A percentile compares a stretch with the other conserved stretches of the same genome.
Conservation (phyloP, 2,329 filamentous ascomycete genomes). For the Penicillium rolfsii region DNA sequence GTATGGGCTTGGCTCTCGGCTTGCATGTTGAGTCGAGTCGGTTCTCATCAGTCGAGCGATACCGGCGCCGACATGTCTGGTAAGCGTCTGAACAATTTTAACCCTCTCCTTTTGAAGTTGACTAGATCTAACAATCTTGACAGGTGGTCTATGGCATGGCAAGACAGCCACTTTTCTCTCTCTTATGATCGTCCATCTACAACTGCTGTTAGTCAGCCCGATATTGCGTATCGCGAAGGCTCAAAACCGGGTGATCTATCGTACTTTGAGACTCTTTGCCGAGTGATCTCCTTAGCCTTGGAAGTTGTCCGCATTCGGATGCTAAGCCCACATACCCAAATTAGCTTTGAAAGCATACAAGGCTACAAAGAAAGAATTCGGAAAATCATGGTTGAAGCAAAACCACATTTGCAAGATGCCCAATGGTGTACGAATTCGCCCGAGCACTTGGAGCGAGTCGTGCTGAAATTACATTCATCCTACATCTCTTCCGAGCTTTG, state of each 20-base stretch:
- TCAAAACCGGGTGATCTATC: slow-evolving; percentile 54
- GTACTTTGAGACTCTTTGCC: slow-evolving; percentile 63
- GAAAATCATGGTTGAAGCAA: slow-evolving; percentile 61
- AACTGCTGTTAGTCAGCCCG: slow-evolving; percentile 56
- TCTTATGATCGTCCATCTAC: slow-evolving; percentile 64
- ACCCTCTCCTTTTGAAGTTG: neutral
- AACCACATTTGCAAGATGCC: slow-evolving; percentile 60
- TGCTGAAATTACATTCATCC: slow-evolving; percentile 63
- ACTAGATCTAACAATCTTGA: slow-evolving; percentile 1
- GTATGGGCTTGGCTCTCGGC: slow-evolving; percentile 63
- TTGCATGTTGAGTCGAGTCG: slow-evolving; percentile 62
- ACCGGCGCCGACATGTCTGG: slow-evolving; percentile 51
- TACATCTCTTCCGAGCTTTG: slow-evolving; percentile 67
- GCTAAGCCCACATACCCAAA: slow-evolving; percentile 56
- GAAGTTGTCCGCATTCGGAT: slow-evolving; percentile 64
- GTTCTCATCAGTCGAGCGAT: slow-evolving; percentile 54
- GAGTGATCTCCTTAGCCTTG: slow-evolving; percentile 56
- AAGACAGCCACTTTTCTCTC: slow-evolving; percentile 65
- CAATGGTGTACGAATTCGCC: slow-evolving; percentile 45
- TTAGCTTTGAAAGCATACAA: slow-evolving; percentile 59
- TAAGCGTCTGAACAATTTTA: slow-evolving; percentile 20
- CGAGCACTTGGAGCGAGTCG: slow-evolving; percentile 63
- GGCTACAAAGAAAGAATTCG: slow-evolving; percentile 61
- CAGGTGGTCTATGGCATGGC: slow-evolving; percentile 67
- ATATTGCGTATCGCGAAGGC: slow-evolving; percentile 54